Base-by-base conservation (phyloP, 306 rosid genomes). In the Glycine soja region DNA sequence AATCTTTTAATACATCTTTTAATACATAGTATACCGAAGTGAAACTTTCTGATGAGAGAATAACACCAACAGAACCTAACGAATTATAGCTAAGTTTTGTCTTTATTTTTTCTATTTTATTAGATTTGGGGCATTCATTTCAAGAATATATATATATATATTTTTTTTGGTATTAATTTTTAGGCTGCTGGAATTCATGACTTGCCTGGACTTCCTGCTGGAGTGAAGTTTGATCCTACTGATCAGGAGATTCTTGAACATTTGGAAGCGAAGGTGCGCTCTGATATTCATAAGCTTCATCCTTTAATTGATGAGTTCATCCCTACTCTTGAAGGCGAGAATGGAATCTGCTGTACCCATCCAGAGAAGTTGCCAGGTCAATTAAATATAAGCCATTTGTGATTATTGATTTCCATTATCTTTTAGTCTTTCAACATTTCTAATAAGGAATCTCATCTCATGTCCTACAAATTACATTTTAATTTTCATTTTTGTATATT, bases 181-280 rank as follows among this genome's bases (percentile, higher is more conserved):
- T 78, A 84, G 87, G 87, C 56, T 87, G 86, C 83, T 74, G 88
- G 93, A 80, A 81, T 92, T 78, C 90, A 89, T 69, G 90, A 92
- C 57, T 82, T 92, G 71, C 97, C 93, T 57, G 94, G 97, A 61
- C 75, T 92, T 18, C 97, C 97, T 7, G 91, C 94, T 11, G 94
- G 94, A 36, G 97, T 92, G 81, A 92, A 92, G 90, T 92, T 92
- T 88, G 97, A 92, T 85, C 97, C 97, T 4, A 89, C 93, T 6
- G 94, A 92, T 87, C 97, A 92, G 34, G 97, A 90, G 85, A 87
- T 92, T 72, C 90, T 92, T 8, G 88, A 88, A 66, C 97, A 92
- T 83, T 86, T 92, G 86, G 94, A 92, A 79, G 97, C 89, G 5
- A 90, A 92, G 83, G 87, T 90, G 76, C 63, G 84, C 14, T 85